Evolutionary conservation across 2,329 filamentous ascomycete species (phyloP).

Genomic region (Chrysosporium queenslandicum): DNA sequence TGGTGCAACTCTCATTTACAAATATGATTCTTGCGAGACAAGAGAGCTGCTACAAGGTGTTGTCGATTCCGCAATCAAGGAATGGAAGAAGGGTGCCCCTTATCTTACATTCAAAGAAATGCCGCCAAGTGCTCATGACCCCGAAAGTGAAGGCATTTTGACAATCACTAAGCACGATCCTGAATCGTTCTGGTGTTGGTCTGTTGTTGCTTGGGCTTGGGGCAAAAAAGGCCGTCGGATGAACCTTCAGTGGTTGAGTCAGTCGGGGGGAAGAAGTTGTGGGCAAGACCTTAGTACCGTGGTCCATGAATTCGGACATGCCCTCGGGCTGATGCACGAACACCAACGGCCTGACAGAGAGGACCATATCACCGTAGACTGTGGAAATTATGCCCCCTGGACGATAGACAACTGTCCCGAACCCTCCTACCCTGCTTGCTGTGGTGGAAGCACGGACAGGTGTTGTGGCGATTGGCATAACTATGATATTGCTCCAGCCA

Average conservation of each 20-base stretch:
- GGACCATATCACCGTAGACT: conserved; percentile 6
- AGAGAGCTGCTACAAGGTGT: conserved; percentile 6
- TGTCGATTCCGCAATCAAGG: conserved; percentile 6
- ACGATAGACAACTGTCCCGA: background rate
- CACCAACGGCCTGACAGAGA: conserved; percentile 9
- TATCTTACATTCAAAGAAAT: conserved; percentile 5
- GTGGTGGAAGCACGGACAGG: conserved; percentile 2
- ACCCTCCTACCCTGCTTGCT: conserved; percentile 6
- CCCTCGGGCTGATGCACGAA: conserved; percentile 7
- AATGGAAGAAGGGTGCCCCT: conserved; percentile 8
- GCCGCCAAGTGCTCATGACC: conserved; percentile 3
- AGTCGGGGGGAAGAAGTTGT: conserved; percentile 2
- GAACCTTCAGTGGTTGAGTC: conserved; percentile 8
- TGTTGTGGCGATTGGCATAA: conserved; percentile 10
- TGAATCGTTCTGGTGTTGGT: conserved; percentile 8
- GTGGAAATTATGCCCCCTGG: conserved; percentile 7
- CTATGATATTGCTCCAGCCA: conserved; percentile 3
- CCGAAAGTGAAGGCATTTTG: conserved; percentile 3
- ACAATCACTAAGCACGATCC: conserved; percentile 10
- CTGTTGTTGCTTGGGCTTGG: conserved; percentile 2
- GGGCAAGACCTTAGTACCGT: conserved; percentile 9
- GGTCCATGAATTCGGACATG: conserved; percentile 9
- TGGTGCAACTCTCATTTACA: conserved; percentile 4
- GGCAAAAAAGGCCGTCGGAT: conserved; percentile 8
- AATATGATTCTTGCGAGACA: conserved; percentile 9